Percentiles rank a stretch among this genome's conserved stretches.
These are phyloP conservation scores for Hypericum perforatum DNA, from an alignment of 345 rosid genomes.

Conservation along the genomic window DNA sequence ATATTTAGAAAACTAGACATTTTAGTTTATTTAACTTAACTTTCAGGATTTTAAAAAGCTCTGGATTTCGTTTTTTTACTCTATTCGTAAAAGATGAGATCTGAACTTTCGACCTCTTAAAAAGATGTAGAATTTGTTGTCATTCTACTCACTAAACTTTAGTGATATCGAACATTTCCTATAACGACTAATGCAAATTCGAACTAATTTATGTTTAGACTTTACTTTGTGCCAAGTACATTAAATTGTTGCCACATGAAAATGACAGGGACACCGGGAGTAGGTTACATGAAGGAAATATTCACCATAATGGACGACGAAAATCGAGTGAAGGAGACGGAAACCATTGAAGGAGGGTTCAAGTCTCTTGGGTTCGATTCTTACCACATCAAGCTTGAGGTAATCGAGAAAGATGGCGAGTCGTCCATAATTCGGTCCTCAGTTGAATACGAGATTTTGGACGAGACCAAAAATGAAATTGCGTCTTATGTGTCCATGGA, in stretches of 20 bases:
- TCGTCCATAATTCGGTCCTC: slow-evolving; percentile 19
- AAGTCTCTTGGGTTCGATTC: slow-evolving; percentile 21
- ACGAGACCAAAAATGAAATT: slow-evolving; percentile 17
- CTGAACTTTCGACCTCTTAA: too few species aligned
- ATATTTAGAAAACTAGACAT: too few species aligned
- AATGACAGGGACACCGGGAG: slow-evolving; percentile 22
- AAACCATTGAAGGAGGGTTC: slow-evolving; percentile 25
- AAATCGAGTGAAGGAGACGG: slow-evolving; percentile 28
- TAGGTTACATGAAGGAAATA: slow-evolving; percentile 22
- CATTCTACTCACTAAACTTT: too few species aligned
- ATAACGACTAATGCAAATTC: too few species aligned
- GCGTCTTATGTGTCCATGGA: slow-evolving; percentile 15
- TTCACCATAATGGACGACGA: slow-evolving; percentile 24
- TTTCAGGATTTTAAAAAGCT: too few species aligned
- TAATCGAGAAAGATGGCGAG: slow-evolving; percentile 27
- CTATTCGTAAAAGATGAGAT: too few species aligned
- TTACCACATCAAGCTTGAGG: slow-evolving; percentile 15
- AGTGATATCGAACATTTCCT: too few species aligned
- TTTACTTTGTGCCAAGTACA: not conserved
- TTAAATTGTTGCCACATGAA: too few species aligned
- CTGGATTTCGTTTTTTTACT: too few species aligned
- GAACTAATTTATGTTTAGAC: not conserved
- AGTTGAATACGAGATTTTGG: slow-evolving; percentile 19
- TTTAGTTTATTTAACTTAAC: too few species aligned
- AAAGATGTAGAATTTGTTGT: too few species aligned